Evolutionary conservation across 106 monocot species (phyloP).

Genomic region (Dioscorea alata): DNA sequence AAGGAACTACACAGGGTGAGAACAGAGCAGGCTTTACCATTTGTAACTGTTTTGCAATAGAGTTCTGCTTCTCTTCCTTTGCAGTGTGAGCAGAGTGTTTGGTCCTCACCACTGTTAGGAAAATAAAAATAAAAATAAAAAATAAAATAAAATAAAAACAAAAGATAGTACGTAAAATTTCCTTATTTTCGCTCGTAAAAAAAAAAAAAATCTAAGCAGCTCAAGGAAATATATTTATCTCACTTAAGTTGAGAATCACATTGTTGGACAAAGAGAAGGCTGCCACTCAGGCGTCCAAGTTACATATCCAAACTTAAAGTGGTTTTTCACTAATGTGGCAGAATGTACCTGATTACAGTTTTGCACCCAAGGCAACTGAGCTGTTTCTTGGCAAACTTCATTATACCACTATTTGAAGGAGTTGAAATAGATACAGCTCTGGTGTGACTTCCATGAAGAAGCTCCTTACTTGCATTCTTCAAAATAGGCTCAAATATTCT

Average conservation of each 20-base stretch:
- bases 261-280: too few species aligned
- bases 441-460: conserved; percentile 96
- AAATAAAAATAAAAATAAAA: background rate
- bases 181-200: too few species aligned
- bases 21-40: conserved; percentile 36
- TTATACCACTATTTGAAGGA: conserved; percentile 92
- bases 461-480: conserved; percentile 93
- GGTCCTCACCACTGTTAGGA: conserved; percentile 50
- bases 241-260: too few species aligned
- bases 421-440: conserved; percentile 93
- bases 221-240: too few species aligned
- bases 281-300: too few species aligned
- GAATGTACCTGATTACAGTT: conserved; percentile 70
- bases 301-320: too few species aligned
- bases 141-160: background rate
- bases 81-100: conserved; percentile 88
- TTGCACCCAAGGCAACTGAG: conserved; percentile 92
- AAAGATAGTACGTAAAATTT: too few species aligned
- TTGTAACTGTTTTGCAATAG: conserved; percentile 90
- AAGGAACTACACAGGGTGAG: too few species aligned
- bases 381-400: conserved; percentile 94
- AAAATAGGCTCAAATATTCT: conserved; percentile 99
- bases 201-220: too few species aligned
- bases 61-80: conserved; percentile 97
- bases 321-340: background rate